Base-by-base conservation (phyloP, 306 rosid species). In the Potentilla sterilis region DNA sequence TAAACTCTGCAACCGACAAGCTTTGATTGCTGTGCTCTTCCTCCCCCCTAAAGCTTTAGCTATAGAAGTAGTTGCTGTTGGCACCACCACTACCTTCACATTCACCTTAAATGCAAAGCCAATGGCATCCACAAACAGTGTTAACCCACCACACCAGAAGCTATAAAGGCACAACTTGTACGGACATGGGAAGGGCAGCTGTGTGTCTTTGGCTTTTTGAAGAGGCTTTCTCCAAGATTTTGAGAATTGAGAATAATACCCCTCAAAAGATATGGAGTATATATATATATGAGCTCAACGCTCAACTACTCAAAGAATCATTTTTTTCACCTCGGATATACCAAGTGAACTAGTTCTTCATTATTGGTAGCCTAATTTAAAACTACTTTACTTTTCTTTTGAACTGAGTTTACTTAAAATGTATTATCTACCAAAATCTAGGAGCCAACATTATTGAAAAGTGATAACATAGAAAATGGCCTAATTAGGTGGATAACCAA, bases 1-100 rank as follows among this genome's bases (percentile, higher is more conserved):
- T 83, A 84, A 79, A 84, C 85, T 76, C 59, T 75, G 61, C 82
- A 77, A 73, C 90, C 85, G 89, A 87, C 93, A 84, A 76, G 81
- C 24, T 72, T 46, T 67, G 75, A 70, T 76, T 79, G 82, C 68
- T 63, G 38, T 7, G 46, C 22, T 37, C 47, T 28, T 16, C 24
- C 6, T 7, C 63, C 19, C 40, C 10, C 40, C 40, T 2, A 37
- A 37, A 54, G 28, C 0, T n/a, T 14, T 47, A 14, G 12, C 13
- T 47, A 1, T n/a, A 61, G 12, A 0, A 13, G 66, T 16, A 61
- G 43, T 62, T 15, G 41, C 41, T 62, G 9, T 61, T 28, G 18
- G 3, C 22, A 9, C 19, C 66, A 13, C 21, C 43, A 7, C 67
- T 21, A 15, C n/a, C 16, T 10, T 4, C 37, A 58, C 64, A 5